These are phyloP conservation scores for Brassica juncea DNA, from an alignment of 345 rosid species.

Conservation along the genomic window DNA sequence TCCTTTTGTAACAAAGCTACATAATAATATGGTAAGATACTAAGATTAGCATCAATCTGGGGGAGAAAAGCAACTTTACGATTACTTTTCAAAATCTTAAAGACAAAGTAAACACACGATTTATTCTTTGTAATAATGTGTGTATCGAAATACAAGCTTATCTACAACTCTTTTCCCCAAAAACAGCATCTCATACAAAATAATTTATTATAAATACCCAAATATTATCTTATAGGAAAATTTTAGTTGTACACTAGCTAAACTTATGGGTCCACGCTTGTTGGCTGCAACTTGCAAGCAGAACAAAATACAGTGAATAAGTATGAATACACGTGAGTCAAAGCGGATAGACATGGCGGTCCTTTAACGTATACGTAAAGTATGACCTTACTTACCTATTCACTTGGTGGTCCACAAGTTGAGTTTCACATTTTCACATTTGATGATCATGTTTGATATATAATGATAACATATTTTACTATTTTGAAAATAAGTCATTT, in stretches of 20 bases:
- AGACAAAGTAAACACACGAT: neutral
- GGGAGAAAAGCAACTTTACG: constrained; percentile 3
- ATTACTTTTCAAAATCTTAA: neutral
- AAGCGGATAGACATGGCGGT: constrained; percentile 11
- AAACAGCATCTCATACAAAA: neutral
- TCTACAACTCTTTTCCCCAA: constrained; percentile 12
- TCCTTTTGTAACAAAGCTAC: constrained; percentile 17
- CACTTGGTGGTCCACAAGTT: constrained; percentile 26
- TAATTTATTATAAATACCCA: neutral
- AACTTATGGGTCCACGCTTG: constrained; percentile 27
- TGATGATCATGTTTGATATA: neutral
- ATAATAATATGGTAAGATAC: constrained; percentile 10
- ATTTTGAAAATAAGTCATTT: neutral
- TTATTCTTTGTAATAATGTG: neutral
- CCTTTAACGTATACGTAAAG: neutral
- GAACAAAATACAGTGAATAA: neutral
- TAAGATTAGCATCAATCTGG: neutral
- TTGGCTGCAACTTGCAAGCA: neutral
- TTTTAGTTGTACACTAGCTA: constrained; percentile 14
- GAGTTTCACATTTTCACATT: constrained; percentile 14
- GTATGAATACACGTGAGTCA: constrained; percentile 31
- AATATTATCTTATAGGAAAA: neutral
- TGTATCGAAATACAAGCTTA: constrained; percentile 6
- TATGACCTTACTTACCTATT: neutral
- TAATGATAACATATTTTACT: neutral